These are phyloP conservation scores for Sporothrix luriei DNA, from an alignment of 2,329 filamentous ascomycete species.

Conservation along the genomic window DNA sequence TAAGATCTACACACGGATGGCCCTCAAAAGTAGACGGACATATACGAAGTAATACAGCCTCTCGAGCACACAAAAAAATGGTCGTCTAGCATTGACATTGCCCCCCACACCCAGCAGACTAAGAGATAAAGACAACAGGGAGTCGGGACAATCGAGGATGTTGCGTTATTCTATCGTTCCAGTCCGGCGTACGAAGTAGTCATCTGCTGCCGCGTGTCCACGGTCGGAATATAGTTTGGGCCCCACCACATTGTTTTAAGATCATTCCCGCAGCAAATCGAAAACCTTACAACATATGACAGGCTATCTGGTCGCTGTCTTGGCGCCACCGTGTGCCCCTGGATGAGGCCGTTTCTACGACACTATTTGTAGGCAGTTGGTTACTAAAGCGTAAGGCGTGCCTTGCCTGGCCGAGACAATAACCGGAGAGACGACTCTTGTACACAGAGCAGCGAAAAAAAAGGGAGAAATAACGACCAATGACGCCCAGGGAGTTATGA, in stretches of 20 bases:
- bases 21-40: background rate
- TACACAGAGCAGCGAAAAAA: background rate
- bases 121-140: no score
- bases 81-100: no score
- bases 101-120: no score
- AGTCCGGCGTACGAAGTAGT: background rate
- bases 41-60: no score
- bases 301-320: background rate
- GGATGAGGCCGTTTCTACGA: background rate
- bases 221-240: background rate
- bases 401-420: no score
- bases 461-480: background rate
- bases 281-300: background rate
- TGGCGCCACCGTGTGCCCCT: background rate
- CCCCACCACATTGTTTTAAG: background rate
- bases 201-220: background rate
- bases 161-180: no score
- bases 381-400: no score
- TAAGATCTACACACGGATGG: background rate
- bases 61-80: no score
- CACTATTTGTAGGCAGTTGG: background rate
- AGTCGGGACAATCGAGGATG: no score
- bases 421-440: no score
- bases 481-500: background rate
- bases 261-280: conserved; percentile 1